Evolutionary conservation across 1,284 basidiomycete species (phyloP).

Genomic region (Mycosarcoma maydis): DNA sequence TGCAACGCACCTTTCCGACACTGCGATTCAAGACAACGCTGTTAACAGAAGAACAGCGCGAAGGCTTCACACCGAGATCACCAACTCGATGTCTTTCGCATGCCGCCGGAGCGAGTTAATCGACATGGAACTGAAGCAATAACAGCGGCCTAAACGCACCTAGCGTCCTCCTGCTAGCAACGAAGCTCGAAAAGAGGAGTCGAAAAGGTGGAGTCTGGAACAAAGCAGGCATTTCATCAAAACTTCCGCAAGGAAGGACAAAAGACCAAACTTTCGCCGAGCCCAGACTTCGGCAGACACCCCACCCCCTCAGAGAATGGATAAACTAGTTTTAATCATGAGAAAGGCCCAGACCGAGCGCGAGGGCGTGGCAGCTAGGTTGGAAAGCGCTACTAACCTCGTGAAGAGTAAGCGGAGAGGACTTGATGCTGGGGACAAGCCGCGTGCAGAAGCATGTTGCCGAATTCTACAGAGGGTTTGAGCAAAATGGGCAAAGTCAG

Average conservation of each 20-base stretch:
- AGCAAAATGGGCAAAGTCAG: constrained; percentile 13
- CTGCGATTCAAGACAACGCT: constrained; percentile 8
- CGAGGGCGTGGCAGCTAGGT: background rate
- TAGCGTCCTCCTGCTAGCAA: constrained; percentile 19
- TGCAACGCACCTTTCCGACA: constrained; percentile 27
- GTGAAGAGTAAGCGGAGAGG: background rate
- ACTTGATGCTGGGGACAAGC: too few species aligned
- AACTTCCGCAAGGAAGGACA: constrained; percentile 3
- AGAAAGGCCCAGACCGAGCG: constrained; percentile 3
- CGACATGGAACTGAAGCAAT: constrained; percentile 17
- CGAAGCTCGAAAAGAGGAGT: constrained; percentile 15
- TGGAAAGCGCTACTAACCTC: constrained; percentile 18
- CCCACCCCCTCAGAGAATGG: constrained; percentile 56
- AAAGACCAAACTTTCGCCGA: constrained; percentile 5
- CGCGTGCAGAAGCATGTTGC: too few species aligned
- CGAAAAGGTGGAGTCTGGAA: constrained; percentile 22
- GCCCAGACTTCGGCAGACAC: constrained; percentile 35
- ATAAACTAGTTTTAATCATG: constrained; percentile 59
- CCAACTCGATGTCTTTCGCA: constrained; percentile 39
- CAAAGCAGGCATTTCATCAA: constrained; percentile 10
- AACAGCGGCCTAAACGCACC: constrained; percentile 42
- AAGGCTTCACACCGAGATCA: constrained; percentile 41
- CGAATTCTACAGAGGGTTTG: too few species aligned
- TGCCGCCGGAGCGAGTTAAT: constrained; percentile 50
- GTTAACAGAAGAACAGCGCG: constrained; percentile 23